Conservation (phyloP, 345 rosid species). For the Ailanthus altissimus region DNA sequence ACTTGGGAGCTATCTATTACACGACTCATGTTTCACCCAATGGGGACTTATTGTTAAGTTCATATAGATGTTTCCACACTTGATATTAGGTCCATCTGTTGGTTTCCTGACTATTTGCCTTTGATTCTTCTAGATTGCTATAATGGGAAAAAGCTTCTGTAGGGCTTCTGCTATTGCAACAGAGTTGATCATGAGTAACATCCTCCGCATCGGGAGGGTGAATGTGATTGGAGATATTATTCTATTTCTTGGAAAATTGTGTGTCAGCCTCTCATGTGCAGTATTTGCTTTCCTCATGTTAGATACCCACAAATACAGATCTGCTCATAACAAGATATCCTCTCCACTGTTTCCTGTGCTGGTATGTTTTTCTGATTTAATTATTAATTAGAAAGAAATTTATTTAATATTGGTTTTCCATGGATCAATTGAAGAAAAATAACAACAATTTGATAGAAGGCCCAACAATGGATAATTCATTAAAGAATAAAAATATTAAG, state of each 20-base stretch:
- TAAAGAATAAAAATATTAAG: neutral
- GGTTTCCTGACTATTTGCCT: conserved; percentile 16
- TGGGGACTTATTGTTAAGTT: neutral
- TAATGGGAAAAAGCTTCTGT: conserved; percentile 94
- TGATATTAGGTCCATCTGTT: too few relatives aligned
- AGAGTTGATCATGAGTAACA: conserved; percentile 83
- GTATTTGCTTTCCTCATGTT: conserved; percentile 90
- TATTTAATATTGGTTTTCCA: neutral
- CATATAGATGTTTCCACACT: neutral
- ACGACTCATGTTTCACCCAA: too few relatives aligned
- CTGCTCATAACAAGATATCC: conserved; percentile 82
- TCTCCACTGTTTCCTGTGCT: conserved; percentile 88
- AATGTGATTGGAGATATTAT: conserved; percentile 95
- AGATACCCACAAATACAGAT: conserved; percentile 78
- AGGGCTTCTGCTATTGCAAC: conserved; percentile 80
- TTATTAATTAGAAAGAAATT: neutral
- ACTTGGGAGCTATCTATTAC: neutral
- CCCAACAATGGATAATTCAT: neutral
- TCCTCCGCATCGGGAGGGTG: conserved; percentile 82
- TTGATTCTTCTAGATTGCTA: conserved; percentile 65
- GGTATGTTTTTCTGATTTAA: conserved; percentile 45
- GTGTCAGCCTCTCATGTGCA: conserved; percentile 89
- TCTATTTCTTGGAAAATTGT: conserved; percentile 85
- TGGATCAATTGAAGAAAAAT: neutral
- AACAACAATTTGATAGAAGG: neutral